A percentile compares a stretch with the other conserved stretches of the same genome.
Evolutionary conservation across 495 filamentous ascomycete species (phyloP).

Genomic region (Hypoxylon rickii): DNA sequence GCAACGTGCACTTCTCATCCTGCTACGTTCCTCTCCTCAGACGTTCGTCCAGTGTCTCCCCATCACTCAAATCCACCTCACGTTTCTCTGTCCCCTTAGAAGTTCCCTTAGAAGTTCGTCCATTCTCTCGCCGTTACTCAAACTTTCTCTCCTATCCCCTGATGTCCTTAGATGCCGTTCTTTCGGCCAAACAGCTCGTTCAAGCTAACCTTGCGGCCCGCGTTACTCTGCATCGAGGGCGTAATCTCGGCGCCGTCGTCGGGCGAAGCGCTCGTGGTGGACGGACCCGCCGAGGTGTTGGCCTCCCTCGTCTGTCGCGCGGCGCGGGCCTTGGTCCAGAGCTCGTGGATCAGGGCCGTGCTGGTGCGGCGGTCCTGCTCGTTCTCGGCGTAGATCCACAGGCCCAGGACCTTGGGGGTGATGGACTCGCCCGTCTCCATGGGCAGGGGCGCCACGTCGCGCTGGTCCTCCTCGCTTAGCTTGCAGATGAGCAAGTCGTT

Average conservation of each 20-base stretch:
- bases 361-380: slow-evolving; percentile 34
- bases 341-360: slow-evolving; percentile 42
- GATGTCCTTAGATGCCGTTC: slow-evolving; percentile 8
- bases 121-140: not conserved
- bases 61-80: not conserved
- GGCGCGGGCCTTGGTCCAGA: slow-evolving; percentile 45
- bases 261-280: not conserved
- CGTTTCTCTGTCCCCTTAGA: not conserved
- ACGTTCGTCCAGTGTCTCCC: no score
- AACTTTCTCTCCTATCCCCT: not conserved
- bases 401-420: slow-evolving; percentile 42
- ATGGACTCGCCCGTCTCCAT: slow-evolving; percentile 39
- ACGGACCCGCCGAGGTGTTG: not conserved
- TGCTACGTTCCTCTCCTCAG: no score
- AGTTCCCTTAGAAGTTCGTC: no score
- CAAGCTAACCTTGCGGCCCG: slow-evolving; percentile 32
- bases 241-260: slow-evolving; percentile 1
- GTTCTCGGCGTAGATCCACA: slow-evolving; percentile 53
- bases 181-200: slow-evolving; percentile 30
- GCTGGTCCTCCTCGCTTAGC: slow-evolving; percentile 45
- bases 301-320: slow-evolving; percentile 7
- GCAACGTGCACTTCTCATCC: no score
- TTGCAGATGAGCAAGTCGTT: slow-evolving; percentile 49
- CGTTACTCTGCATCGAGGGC: slow-evolving; percentile 8
- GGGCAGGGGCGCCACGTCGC: slow-evolving; percentile 11